Evolutionary conservation across 2,329 filamentous ascomycete species (phyloP), one percentile per base, ranked within the genome.

Genomic region (Epicoccum sorghinum): DNA sequence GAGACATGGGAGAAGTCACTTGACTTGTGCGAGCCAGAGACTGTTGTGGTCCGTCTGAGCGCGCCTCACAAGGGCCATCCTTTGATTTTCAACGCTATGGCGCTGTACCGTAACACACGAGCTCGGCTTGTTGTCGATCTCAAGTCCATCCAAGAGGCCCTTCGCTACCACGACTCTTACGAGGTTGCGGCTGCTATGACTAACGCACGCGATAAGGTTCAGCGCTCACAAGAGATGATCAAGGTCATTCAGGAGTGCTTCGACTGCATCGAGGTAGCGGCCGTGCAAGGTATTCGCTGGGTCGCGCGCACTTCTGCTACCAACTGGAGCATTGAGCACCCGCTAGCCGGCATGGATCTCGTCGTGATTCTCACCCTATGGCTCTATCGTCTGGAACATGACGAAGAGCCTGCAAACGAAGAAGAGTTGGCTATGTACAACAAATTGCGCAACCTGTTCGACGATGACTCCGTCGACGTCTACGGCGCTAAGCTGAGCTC

Each of bases 1-100:
- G 93, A 98, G 79, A 97, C 93, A n/a, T 99, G 95, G 95, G 92
- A 98, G 81, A 96, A 90, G 78, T 97, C 93, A 36, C 85, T 98
- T 22, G 91, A 96, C 52, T 84, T 96, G 58, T 97, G 93, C 74
- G 93, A 98, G 78, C 89, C 92, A 2, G 95, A 99, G 77, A 88
- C 86, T 12, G 90, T 93, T 47, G 85, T 91, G 10, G 91, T 97
- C 46, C 91, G 93, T 47, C 84, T 98, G 62, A 96, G 91, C 73
- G 93, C 93, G 25, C 93, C 95, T 42, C 93, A 98, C 78, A 96
- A 96, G 75, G 93, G 93, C 13, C 95, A 98, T 71, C 95, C 95
- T 14, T 82, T 99, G 47, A 92, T 97, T 68, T 98, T 98, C 85
- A 99, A 99, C 74, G 93, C 95, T 52, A 95, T 95, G 86, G 95